Base-by-base conservation (phyloP, 2,329 filamentous ascomycete species). In the Madurella mycetomatis region DNA sequence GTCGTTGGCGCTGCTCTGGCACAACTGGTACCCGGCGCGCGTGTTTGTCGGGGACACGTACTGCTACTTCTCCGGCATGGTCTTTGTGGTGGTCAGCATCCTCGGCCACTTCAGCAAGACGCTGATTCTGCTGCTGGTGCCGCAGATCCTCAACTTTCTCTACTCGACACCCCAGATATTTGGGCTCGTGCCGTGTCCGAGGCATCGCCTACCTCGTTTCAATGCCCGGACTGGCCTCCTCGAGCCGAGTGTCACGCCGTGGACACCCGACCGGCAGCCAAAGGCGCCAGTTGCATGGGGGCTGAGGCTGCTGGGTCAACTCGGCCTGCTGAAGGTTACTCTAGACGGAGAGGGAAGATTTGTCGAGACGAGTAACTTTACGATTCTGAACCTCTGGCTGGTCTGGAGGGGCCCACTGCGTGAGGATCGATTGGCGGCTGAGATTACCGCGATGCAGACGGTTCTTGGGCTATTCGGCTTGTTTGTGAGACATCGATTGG, bases 1-100 rank as follows among this genome's bases (percentile, higher is more conserved):
- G 51, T 96, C 91, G 8, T 72, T 88, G 48, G 94, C 94, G 9
- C 80, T 99, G 15, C 82, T 94, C 66, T 83, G 75, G 69, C 92
- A 99, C 76, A 99, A 99, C 72, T 95, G 91, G 89, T 99, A 91
- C 68, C 94, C 94, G 0, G 90, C 92, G 19, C 86, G 85, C 65
- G 94, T 97, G 9, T 99, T 99, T 67, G 92, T 97, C 9, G 94
- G 94, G 53, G 94, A 99, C 72, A 99, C 94, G 4, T 99, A 97
- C 79, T 99, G 94, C 80, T 99, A 99, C 75, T 96, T 99, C 71
- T 94, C 94, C 0, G 94, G 94, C 62, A 99, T 99, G 91, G 89
- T 97, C 40, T 99, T 99, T 69, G 94, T 92, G 51, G 92, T 96
- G 43, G 94, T 97, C 61, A 91, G 90, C 60, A 97, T 99, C 66